Evolutionary conservation across 768 basidiomycete species (phyloP).

Genomic region (Gymnopilus junonius): DNA sequence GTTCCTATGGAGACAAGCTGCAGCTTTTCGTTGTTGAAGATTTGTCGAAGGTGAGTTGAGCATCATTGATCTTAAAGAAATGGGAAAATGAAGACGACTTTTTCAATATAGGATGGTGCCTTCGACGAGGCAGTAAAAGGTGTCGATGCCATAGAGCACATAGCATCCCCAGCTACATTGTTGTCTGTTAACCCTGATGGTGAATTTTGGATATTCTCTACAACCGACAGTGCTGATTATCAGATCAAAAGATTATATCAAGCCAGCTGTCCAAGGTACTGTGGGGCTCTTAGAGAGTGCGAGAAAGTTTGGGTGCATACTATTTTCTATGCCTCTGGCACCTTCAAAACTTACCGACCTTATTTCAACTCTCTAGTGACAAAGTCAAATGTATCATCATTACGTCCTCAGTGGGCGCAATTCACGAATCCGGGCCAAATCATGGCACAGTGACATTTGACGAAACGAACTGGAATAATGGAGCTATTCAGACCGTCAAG

Average conservation of each 20-base stretch:
- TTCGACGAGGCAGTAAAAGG: constrained; percentile 82
- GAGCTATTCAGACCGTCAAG: constrained; percentile 45
- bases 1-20: constrained; percentile 60
- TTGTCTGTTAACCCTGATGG: constrained; percentile 14
- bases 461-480: constrained; percentile 70
- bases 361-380: constrained; percentile 28
- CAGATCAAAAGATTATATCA: constrained; percentile 55
- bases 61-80: background rate
- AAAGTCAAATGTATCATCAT: constrained; percentile 69
- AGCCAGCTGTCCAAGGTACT: constrained; percentile 77
- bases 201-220: background rate
- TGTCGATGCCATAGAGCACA: constrained; percentile 73
- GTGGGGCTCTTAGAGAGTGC: constrained; percentile 62
- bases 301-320: constrained; percentile 51
- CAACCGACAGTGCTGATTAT: background rate
- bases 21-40: constrained; percentile 75
- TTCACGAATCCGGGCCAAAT: constrained; percentile 32
- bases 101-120: constrained; percentile 51
- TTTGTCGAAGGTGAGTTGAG: constrained; percentile 45
- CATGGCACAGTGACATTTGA: constrained; percentile 40
- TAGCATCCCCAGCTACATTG: constrained; percentile 63
- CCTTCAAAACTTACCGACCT: background rate
- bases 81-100: background rate
- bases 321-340: background rate
- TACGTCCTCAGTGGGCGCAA: constrained; percentile 62